Conservation (phyloP, 345 rosid genomes). For the Toxicodendron radicans region DNA sequence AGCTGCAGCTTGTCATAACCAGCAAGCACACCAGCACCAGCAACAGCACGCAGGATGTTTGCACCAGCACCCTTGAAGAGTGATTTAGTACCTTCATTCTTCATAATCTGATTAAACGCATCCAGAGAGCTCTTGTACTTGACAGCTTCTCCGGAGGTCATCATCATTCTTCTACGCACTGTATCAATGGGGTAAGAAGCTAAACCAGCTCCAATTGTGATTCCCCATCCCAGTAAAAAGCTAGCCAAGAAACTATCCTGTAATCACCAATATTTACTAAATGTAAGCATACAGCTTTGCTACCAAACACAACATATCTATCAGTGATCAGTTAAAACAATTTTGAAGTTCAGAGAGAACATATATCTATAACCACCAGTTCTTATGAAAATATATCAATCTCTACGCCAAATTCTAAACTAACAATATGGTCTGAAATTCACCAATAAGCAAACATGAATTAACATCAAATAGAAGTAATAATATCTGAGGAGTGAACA, state of each 20-base stretch:
- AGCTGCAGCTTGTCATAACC: constrained; percentile 69
- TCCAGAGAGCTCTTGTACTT: constrained; percentile 56
- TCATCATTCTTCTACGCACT: constrained; percentile 71
- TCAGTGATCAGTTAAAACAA: not conserved
- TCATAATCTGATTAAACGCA: constrained; percentile 48
- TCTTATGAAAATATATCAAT: too few species aligned
- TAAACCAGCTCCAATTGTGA: constrained; percentile 59
- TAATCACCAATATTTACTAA: constrained; percentile 8
- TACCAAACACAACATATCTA: not conserved
- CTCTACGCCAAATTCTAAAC: too few species aligned
- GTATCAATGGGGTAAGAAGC: constrained; percentile 65
- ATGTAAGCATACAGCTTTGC: constrained; percentile 6
- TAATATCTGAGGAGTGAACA: not conserved
- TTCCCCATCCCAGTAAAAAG: constrained; percentile 59
- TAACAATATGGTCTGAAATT: not conserved
- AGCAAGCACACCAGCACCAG: constrained; percentile 67
- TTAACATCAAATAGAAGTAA: not conserved
- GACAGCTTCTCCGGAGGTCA: constrained; percentile 73
- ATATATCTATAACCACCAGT: not conserved
- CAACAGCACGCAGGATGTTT: constrained; percentile 58
- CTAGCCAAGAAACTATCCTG: constrained; percentile 71
- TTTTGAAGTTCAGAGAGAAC: not conserved
- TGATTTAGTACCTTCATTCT: constrained; percentile 57
- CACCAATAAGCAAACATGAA: not conserved
- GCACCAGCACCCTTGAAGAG: constrained; percentile 74